Evolutionary conservation across 306 rosid genomes (phyloP), one percentile per base, ranked within the genome.

Genomic region (Lithocarpus polystachyus): DNA sequence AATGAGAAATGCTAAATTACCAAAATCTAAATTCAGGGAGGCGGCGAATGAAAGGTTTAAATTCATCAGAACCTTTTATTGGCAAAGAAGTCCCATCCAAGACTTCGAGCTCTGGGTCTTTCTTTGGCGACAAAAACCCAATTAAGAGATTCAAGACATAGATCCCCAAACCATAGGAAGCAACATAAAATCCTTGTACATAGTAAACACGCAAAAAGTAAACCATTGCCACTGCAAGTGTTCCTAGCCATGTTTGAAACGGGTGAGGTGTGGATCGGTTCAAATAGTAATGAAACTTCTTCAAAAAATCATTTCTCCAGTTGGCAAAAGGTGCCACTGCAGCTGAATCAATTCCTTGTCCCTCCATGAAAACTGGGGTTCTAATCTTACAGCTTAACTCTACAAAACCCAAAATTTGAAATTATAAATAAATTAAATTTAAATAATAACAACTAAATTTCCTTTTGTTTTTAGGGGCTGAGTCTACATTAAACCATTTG

Each of bases 211-310:
- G 75, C 12, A 68, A 68, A 11, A 43, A 17, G 18, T 54, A 77
- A n/a, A 68, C 55, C 56, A 40, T 40, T 15, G 65, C 76, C 68
- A 68, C 68, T 0, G 17, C 79, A 1, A 77, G 64, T 31, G 84
- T 84, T 77, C 79, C 87, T 2, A 80, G 75, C 87, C 87, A 84
- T 73, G 84, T 80, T 24, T 76, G 75, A 29, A 68, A 20, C 5
- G 82, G 22, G 77, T 76, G 80, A 33, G 84, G 87, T 5, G 79
- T 80, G 8, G 80, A 73, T 29, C 43, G 55, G 28, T 77, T 68
- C 26, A 77, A 24, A 55, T 54, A 68, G 23, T 65, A 67, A 11
- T 67, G 80, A 15, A 19, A 67, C 2, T 40, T 1, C 55, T 55
- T 67, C 5, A 40, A 53, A 29, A 67, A n/a, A 17, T 77, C 74